Evolutionary conservation across 2,329 filamentous ascomycete species (phyloP).

Genomic region (Pestalotiopsis fici): DNA sequence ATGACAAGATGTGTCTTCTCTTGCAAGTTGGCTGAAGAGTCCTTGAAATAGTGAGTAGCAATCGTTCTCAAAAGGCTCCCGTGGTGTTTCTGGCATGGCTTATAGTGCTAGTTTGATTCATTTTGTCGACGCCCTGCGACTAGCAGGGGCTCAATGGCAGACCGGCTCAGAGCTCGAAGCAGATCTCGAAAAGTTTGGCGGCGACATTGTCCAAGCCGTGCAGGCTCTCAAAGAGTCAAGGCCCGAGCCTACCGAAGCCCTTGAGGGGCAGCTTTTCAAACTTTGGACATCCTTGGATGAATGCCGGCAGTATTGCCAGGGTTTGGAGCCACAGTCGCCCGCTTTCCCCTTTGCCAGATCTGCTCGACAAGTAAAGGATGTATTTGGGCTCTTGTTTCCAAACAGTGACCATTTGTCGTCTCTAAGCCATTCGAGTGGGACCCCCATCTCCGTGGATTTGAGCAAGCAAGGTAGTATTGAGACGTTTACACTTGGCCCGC

Average conservation of each 20-base stretch:
- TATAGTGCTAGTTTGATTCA: constrained; percentile 22
- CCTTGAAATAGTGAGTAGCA: constrained; percentile 29
- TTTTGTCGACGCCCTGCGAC: constrained; percentile 20
- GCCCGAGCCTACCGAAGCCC: constrained; percentile 15
- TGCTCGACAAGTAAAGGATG: constrained; percentile 32
- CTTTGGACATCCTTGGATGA: constrained; percentile 20
- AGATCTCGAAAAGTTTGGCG: constrained; percentile 27
- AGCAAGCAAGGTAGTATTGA: constrained; percentile 11
- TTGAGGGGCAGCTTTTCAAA: constrained; percentile 17
- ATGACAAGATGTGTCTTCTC: constrained; percentile 37
- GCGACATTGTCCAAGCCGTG: constrained; percentile 37
- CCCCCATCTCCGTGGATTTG: not conserved
- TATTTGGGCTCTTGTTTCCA: constrained; percentile 24
- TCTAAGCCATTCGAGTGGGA: not conserved
- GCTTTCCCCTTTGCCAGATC: constrained; percentile 27
- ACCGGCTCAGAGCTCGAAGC: constrained; percentile 18
- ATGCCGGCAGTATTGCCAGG: constrained; percentile 25
- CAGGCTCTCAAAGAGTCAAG: constrained; percentile 36
- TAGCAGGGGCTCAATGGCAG: constrained; percentile 21
- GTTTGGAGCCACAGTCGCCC: constrained; percentile 8
- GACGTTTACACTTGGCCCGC: constrained; percentile 19
- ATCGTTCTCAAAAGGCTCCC: not conserved
- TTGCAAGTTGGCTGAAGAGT: constrained; percentile 30
- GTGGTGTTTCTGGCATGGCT: not conserved
- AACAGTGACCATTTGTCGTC: not conserved